Evolutionary conservation across 352 stramenopile genomes (phyloP).

Genomic region (Globisporangium lucens): DNA sequence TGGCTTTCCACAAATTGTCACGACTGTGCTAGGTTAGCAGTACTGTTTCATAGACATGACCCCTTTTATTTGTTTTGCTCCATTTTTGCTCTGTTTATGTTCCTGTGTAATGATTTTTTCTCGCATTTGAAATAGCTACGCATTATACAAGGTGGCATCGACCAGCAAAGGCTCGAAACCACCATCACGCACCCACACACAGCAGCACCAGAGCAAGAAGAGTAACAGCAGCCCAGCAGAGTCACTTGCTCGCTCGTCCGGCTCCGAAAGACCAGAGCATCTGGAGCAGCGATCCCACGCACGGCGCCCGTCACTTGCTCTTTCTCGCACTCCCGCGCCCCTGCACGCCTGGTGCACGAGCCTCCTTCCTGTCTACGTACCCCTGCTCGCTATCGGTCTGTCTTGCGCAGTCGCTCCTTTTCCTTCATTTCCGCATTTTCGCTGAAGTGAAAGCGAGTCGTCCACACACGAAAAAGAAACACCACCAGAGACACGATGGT

Average conservation of each 20-base stretch:
- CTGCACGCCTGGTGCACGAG: not conserved
- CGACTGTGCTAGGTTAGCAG: not conserved
- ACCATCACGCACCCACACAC: not conserved
- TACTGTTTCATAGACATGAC: not conserved
- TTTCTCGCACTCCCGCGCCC: not conserved
- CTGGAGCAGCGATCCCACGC: too few relatives aligned
- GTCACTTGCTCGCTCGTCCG: not conserved
- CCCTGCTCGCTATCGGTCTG: not conserved
- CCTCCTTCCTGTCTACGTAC: not conserved
- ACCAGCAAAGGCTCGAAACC: constrained; percentile 4
- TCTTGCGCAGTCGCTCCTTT: not conserved
- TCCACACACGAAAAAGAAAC: not conserved
- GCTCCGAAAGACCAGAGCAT: not conserved
- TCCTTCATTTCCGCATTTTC: not conserved
- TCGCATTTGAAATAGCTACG: not conserved
- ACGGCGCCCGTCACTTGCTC: not conserved
- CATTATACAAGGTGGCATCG: not conserved
- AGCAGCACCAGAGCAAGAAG: not conserved
- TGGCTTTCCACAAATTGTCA: not conserved
- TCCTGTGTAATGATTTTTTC: not conserved
- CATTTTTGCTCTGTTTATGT: not conserved
- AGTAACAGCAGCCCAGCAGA: not conserved
- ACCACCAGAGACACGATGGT: constrained; percentile 38
- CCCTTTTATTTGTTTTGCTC: not conserved
- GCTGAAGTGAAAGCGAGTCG: not conserved